phyloP scores from a whole-genome alignment of 805 yeast genomes.

The Saccharomycopsis sp. region DNA sequence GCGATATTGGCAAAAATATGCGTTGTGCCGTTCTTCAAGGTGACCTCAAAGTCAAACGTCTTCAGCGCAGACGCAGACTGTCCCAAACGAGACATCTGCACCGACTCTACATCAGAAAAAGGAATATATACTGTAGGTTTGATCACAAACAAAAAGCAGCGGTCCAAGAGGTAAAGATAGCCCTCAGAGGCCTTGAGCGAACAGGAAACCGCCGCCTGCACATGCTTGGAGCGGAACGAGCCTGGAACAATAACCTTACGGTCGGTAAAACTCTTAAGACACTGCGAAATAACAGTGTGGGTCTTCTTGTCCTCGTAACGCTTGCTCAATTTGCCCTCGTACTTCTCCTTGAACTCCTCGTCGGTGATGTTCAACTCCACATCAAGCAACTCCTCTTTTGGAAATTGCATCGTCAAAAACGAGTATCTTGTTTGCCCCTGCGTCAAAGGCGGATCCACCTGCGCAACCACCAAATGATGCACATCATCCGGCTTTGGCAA shows the following conservation, averaged over 20 bases:
- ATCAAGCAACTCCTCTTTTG: conserved; percentile 85
- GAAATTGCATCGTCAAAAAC: conserved; percentile 82
- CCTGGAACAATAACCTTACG: conserved; percentile 83
- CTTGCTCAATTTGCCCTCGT: conserved; percentile 65
- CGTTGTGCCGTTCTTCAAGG: conserved; percentile 55
- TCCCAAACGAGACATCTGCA: conserved; percentile 86
- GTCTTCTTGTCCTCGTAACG: conserved; percentile 71
- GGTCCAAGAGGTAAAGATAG: conserved; percentile 84
- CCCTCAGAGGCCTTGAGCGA: conserved; percentile 95
- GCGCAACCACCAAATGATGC: conserved; percentile 80
- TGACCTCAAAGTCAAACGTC: conserved; percentile 87
- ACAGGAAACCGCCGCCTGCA: conserved; percentile 83
- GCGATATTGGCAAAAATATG: conserved; percentile 85
- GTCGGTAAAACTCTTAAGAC: conserved; percentile 85
- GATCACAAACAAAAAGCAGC: conserved; percentile 82
- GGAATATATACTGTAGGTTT: conserved; percentile 93
- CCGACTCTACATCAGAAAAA: conserved; percentile 66
- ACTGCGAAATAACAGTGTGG: conserved; percentile 78
- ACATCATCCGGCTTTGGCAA: conserved; percentile 92
- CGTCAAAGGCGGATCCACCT: conserved; percentile 93
- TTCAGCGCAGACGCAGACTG: conserved; percentile 68
- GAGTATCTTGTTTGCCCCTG: conserved; percentile 98
- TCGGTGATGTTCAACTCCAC: conserved; percentile 82
- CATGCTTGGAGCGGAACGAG: conserved; percentile 64
- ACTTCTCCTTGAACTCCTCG: conserved; percentile 68